These are phyloP conservation scores for Phenoliferia sp. DNA, from an alignment of 1,284 basidiomycete genomes.

Conservation along the genomic window DNA sequence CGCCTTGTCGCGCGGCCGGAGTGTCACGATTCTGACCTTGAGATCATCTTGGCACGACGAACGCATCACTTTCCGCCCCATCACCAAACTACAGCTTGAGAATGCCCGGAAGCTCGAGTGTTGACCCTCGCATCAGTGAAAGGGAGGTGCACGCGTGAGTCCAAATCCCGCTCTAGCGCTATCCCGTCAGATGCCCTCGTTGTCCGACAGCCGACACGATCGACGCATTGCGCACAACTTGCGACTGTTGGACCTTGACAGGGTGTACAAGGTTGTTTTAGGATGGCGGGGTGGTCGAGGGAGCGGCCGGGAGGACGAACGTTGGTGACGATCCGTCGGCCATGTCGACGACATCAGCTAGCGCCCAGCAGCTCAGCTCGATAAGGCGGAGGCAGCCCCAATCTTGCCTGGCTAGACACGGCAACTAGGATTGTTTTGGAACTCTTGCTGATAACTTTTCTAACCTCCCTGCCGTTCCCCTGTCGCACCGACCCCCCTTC, in stretches of 20 bases:
- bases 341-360: background rate
- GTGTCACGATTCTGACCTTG: too few relatives aligned
- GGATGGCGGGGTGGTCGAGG: too few relatives aligned
- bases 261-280: too few relatives aligned
- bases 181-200: background rate
- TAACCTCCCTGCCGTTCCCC: background rate
- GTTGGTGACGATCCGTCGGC: too few relatives aligned
- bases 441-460: background rate
- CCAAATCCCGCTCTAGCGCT: too few relatives aligned
- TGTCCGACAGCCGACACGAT: background rate
- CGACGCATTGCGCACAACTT: too few relatives aligned
- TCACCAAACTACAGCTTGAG: background rate
- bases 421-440: background rate
- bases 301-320: too few relatives aligned
- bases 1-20: too few relatives aligned
- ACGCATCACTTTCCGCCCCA: background rate
- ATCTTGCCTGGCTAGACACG: background rate
- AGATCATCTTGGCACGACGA: too few relatives aligned
- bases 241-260: too few relatives aligned
- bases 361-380: background rate
- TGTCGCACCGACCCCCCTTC: background rate
- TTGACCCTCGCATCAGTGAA: background rate
- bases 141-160: conserved; percentile 7
- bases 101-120: background rate
- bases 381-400: background rate